Percentiles rank a stretch among this genome's conserved stretches.
Conservation (phyloP, 1,284 basidiomycete species). For the Phellinidium pouzarii region DNA sequence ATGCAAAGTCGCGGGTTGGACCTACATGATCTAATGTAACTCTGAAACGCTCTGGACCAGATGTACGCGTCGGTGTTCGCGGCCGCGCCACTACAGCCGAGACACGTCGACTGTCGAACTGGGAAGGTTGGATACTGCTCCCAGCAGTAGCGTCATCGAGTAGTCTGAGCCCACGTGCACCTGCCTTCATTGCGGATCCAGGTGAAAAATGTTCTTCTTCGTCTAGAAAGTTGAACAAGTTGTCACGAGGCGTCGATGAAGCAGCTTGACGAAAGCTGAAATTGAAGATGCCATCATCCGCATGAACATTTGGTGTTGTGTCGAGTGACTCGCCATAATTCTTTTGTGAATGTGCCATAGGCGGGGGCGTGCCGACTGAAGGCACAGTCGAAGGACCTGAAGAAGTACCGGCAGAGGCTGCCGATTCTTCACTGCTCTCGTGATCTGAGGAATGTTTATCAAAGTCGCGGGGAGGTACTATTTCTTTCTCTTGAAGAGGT, state of each 20-base stretch:
- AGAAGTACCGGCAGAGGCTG: conserved; percentile 4
- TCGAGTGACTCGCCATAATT: conserved; percentile 37
- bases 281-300: conserved; percentile 16
- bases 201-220: conserved; percentile 11
- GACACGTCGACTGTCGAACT: conserved; percentile 3
- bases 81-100: conserved; percentile 11
- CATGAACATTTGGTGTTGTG: conserved; percentile 23
- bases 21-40: neutral
- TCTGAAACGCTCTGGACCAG: conserved; percentile 10
- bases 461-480: neutral
- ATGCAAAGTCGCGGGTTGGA: conserved; percentile 1
- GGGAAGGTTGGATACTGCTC: neutral
- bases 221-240: conserved; percentile 12
- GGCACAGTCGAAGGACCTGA: conserved; percentile 12
- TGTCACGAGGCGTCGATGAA: conserved; percentile 15
- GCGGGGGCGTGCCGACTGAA: conserved; percentile 36
- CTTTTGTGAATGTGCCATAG: conserved; percentile 44
- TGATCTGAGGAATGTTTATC: conserved; percentile 2
- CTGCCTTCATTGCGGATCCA: conserved; percentile 11
- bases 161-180: neutral
- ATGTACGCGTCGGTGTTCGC: conserved; percentile 11
- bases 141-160: neutral
- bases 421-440: conserved; percentile 4
- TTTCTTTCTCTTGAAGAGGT: conserved; percentile 16
- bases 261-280: conserved; percentile 22